Evolutionary conservation across 345 rosid genomes (phyloP).

Genomic region (Hibiscus trionum): DNA sequence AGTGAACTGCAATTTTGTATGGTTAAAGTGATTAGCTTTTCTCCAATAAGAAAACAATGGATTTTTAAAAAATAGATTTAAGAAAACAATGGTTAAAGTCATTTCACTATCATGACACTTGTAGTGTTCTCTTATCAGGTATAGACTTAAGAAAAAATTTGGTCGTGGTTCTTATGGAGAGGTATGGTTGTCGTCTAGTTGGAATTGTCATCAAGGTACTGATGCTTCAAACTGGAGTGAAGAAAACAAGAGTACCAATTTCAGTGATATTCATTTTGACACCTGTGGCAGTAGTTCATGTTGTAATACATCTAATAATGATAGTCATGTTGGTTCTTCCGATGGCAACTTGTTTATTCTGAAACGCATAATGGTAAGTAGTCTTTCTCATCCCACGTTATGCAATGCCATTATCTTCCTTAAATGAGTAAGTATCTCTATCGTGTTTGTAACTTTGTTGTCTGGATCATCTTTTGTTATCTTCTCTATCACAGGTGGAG

Average conservation of each 20-base stretch:
- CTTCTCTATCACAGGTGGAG: constrained; percentile 60
- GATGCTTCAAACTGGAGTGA: constrained; percentile 38
- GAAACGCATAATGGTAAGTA: constrained; percentile 87
- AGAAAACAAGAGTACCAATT: constrained; percentile 32
- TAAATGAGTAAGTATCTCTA: not conserved
- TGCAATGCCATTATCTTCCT: not conserved
- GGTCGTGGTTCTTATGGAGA: constrained; percentile 94
- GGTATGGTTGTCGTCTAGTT: constrained; percentile 87
- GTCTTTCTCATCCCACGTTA: not conserved
- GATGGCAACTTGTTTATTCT: constrained; percentile 55
- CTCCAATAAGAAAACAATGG: not conserved
- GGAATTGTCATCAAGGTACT: constrained; percentile 57
- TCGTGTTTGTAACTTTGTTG: not conserved
- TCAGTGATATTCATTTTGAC: constrained; percentile 20
- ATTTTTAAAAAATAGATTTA: not conserved
- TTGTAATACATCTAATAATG: constrained; percentile 30
- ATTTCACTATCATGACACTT: not conserved
- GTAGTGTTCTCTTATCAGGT: constrained; percentile 34
- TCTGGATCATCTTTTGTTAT: not conserved
- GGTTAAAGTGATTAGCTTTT: not conserved
- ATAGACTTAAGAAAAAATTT: constrained; percentile 72
- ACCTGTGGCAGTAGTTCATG: constrained; percentile 23
- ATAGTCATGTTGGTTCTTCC: constrained; percentile 31
- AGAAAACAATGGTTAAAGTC: not conserved
- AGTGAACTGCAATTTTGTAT: not conserved